Conservation (phyloP, 2,329 filamentous ascomycete species). For the Colletotrichum caudatum region DNA sequence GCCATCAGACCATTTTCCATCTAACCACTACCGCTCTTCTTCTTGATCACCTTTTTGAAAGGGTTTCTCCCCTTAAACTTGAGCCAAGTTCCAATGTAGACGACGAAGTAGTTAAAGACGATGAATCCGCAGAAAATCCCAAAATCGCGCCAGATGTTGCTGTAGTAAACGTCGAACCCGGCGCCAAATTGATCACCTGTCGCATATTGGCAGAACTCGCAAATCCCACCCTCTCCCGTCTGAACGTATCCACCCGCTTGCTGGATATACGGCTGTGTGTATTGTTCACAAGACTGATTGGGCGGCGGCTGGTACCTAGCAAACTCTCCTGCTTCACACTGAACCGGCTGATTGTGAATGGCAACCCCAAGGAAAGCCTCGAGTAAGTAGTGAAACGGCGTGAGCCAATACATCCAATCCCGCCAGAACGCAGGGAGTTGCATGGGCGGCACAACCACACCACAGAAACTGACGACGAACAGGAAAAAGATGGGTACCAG, state of each 20-base stretch:
- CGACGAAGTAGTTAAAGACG: conserved; percentile 68
- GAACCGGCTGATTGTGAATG: conserved; percentile 65
- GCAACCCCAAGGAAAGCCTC: conserved; percentile 70
- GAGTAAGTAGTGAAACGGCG: conserved; percentile 76
- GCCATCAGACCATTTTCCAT: not conserved
- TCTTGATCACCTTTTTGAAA: conserved; percentile 49
- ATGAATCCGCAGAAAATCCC: conserved; percentile 74
- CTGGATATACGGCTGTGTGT: conserved; percentile 65
- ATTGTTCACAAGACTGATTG: conserved; percentile 70
- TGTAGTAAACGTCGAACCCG: conserved; percentile 70
- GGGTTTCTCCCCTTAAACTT: conserved; percentile 56
- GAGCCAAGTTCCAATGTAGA: conserved; percentile 55
- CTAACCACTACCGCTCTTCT: conserved; percentile 35
- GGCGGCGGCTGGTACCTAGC: conserved; percentile 71
- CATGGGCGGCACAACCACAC: conserved; percentile 73
- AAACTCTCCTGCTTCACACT: conserved; percentile 67
- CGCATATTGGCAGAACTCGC: conserved; percentile 73
- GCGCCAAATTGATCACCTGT: conserved; percentile 71
- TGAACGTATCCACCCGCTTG: conserved; percentile 71
- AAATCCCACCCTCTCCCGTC: conserved; percentile 66
- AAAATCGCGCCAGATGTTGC: conserved; percentile 74
- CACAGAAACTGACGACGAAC: conserved; percentile 78
- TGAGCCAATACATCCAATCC: conserved; percentile 74
- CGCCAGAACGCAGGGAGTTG: conserved; percentile 73
- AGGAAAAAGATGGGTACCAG: conserved; percentile 78